These are phyloP conservation scores for Schizonepeta tenuifolia DNA, from an alignment of 257 asterid species.

Conservation along the genomic window DNA sequence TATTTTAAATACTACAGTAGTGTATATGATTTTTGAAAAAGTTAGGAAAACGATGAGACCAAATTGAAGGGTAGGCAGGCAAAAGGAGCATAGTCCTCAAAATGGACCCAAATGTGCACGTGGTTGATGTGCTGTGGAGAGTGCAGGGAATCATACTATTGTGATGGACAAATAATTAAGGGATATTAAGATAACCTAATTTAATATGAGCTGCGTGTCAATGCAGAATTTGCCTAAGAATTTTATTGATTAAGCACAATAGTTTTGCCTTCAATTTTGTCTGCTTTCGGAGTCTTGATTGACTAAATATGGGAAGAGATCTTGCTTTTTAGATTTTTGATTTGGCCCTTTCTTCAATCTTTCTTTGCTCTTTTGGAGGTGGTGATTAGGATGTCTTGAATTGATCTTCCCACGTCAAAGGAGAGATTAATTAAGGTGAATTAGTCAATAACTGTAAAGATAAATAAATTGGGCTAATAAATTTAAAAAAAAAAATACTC, in stretches of 20 bases:
- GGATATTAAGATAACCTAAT: conserved; percentile 29
- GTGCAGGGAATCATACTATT: conserved; percentile 22
- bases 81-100: conserved; percentile 7
- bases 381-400: background rate
- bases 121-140: conserved; percentile 32
- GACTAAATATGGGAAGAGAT: conserved; percentile 32
- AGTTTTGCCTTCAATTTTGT: conserved; percentile 28
- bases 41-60: background rate
- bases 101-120: conserved; percentile 36
- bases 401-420: conserved; percentile 29
- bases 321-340: conserved; percentile 17
- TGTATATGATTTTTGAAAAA: background rate
- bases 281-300: conserved; percentile 22
- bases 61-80: conserved; percentile 27
- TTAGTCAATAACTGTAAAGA: background rate
- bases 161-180: background rate
- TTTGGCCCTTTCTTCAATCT: conserved; percentile 1
- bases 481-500: background rate
- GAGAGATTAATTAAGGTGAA: background rate
- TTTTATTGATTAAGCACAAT: background rate
- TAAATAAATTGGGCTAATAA: background rate
- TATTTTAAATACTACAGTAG: too few species aligned
- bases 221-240: conserved; percentile 29
- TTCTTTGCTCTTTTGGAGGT: background rate
- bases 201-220: conserved; percentile 47